A percentile compares a stretch with the other conserved stretches of the same genome.
These are phyloP conservation scores for Acephala macrosclerotiorum DNA, from an alignment of 2,329 filamentous ascomycete genomes.

Conservation along the genomic window DNA sequence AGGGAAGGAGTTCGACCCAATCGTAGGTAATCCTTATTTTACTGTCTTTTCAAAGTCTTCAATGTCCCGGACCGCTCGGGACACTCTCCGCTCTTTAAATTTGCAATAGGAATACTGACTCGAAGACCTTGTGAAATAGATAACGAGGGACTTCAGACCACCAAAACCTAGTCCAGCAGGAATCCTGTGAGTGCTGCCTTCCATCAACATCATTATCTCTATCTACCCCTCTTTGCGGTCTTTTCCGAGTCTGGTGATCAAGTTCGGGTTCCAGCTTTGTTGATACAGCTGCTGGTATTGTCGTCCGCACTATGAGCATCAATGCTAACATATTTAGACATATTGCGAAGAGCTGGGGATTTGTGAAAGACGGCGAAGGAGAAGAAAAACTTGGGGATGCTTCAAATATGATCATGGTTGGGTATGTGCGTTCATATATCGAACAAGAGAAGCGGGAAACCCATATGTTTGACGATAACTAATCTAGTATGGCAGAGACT, in stretches of 20 bases:
- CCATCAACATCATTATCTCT: no score
- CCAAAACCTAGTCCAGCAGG: constrained; percentile 91
- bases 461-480: background rate
- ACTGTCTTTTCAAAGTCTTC: no score
- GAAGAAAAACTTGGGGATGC: constrained; percentile 29
- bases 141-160: constrained; percentile 78
- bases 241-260: background rate
- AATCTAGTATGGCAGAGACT: constrained; percentile 61
- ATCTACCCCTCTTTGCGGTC: background rate
- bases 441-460: background rate
- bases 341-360: constrained; percentile 79
- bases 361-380: constrained; percentile 54
- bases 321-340: constrained; percentile 49
- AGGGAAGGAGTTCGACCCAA: constrained; percentile 72
- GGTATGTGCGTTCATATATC: constrained; percentile 44
- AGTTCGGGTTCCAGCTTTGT: background rate
- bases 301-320: background rate
- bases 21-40: constrained; percentile 62
- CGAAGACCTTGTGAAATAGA: no score
- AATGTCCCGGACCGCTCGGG: no score
- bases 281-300: background rate
- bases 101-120: no score
- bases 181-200: constrained; percentile 58
- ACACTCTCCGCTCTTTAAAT: no score
- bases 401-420: constrained; percentile 49